These are phyloP conservation scores for Cercospora zeina DNA, from an alignment of 2,329 filamentous ascomycete genomes.

Conservation along the genomic window DNA sequence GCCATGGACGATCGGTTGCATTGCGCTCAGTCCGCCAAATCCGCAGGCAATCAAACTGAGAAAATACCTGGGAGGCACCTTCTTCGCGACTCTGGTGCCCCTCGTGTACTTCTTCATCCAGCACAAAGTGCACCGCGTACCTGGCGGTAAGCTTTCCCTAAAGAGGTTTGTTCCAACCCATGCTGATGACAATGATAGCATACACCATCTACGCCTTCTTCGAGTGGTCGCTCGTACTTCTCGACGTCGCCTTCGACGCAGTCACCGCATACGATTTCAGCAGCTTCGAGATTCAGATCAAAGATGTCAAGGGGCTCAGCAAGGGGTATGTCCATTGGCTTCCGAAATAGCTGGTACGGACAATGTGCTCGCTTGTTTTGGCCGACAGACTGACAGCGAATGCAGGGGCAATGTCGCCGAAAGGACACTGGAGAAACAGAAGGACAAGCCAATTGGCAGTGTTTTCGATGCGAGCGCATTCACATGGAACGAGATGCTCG, in stretches of 20 bases:
- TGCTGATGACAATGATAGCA: conserved; percentile 55
- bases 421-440: conserved; percentile 49
- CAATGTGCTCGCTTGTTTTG: conserved; percentile 44
- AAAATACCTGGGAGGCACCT: conserved; percentile 77
- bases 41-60: conserved; percentile 80
- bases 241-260: conserved; percentile 95
- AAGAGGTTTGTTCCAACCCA: not conserved
- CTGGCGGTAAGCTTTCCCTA: conserved; percentile 69
- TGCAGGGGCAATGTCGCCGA: conserved; percentile 38
- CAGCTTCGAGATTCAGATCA: conserved; percentile 81
- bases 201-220: conserved; percentile 98
- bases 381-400: conserved; percentile 15
- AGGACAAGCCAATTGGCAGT: conserved; percentile 69
- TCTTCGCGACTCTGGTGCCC: conserved; percentile 88
- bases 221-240: conserved; percentile 91
- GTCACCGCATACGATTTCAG: conserved; percentile 91
- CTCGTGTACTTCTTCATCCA: conserved; percentile 97
- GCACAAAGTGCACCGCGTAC: conserved; percentile 91
- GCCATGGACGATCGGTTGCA: conserved; percentile 90
- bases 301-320: conserved; percentile 83
- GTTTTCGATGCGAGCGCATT: conserved; percentile 68
- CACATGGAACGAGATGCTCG: conserved; percentile 70
- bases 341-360: conserved; percentile 71
- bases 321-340: conserved; percentile 99
- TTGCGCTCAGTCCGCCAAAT: conserved; percentile 84